Base-by-base conservation (phyloP, 805 yeast genomes). In the Candida insectalens region DNA sequence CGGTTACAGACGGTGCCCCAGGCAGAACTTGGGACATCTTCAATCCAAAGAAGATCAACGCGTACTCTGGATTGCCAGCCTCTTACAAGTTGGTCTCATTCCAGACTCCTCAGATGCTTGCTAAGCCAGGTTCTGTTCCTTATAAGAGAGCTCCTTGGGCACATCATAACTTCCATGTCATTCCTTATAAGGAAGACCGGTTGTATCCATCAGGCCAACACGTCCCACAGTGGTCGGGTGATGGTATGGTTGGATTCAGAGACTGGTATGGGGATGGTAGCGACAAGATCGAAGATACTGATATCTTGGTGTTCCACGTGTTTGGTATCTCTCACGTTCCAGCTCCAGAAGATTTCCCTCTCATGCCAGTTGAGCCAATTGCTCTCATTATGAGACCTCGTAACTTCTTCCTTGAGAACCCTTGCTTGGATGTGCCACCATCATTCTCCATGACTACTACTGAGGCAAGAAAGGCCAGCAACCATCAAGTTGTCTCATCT, bases 241-340 rank as follows among this genome's bases (percentile, higher is more conserved):
- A 75, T 42, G 82, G 80, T 41, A 46, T 61, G 30, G 52, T 72
- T 50, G 83, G 83, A 50, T 74, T 74, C 74, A 69, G 75, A 58
- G 67, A 69, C 43, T 77, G 84, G 84, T 59, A 72, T 40, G 81
- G 76, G 36, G 76, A 77, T 46, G 81, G 80, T 38, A 32, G 57
- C 5, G 83, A 66, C 36, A 53, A 54, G 15, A 62, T 77, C 48
- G 80, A 73, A 44, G 67, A 77, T 62, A 76, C 83, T 26, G 92
- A 83, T 53, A 69, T 82, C 40, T 69, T 82, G 34, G 61, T 77
- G 48, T 83, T 75, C 76, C 88, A 82, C 59, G 82, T 89, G 19
- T 82, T 83, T 50, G 92, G 92, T 49, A 73, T 82, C 45, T 76
- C 89, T 22, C 94, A 82, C 55, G 77, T 81, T 72, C 94, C 94